Evolutionary conservation across 352 stramenopile genomes (phyloP).

Genomic region (Phytopythium sindhum): DNA sequence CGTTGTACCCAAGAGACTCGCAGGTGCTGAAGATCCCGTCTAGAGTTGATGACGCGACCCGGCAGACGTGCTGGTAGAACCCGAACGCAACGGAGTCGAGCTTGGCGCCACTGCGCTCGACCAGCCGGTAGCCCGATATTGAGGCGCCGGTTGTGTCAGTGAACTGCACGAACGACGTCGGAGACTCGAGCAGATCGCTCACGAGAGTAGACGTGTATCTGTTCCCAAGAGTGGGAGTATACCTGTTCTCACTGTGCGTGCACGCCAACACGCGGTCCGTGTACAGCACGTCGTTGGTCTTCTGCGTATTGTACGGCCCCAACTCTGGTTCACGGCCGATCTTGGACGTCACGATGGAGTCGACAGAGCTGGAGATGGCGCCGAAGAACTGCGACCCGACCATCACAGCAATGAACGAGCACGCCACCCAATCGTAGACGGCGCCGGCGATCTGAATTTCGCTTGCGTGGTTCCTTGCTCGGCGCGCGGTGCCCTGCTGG

Average conservation of each 20-base stretch:
- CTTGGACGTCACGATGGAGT: neutral
- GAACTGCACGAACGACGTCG: neutral
- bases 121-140: neutral
- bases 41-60: neutral
- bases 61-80: neutral
- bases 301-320: neutral
- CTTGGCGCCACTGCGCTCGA: neutral
- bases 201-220: neutral
- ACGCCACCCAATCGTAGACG: conserved; percentile 2
- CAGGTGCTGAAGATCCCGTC: neutral
- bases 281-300: conserved; percentile 7
- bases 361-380: neutral
- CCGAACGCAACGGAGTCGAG: neutral
- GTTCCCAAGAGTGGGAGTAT: too few species aligned
- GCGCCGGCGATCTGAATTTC: neutral
- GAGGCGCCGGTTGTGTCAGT: neutral
- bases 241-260: too few species aligned
- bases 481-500: neutral
- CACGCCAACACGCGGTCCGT: conserved; percentile 3
- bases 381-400: conserved; percentile 18
- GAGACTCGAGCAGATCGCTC: neutral
- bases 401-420: conserved; percentile 8
- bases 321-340: neutral
- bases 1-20: neutral
- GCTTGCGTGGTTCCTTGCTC: neutral